phyloP scores from a whole-genome alignment of 768 basidiomycete genomes.

The Gloeophyllum trabeum region DNA sequence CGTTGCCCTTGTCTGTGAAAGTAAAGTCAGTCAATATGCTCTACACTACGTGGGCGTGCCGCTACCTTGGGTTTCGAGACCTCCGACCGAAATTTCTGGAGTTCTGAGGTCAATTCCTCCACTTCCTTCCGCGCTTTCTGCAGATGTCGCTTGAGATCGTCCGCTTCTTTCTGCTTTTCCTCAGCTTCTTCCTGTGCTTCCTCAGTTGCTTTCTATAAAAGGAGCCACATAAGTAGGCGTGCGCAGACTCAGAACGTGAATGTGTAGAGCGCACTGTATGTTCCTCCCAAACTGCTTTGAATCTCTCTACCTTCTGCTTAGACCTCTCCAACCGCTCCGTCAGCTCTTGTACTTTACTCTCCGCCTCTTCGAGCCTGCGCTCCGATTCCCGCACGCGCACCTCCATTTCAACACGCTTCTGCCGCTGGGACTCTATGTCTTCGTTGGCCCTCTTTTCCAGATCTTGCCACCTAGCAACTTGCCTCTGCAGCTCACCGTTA shows the following conservation, averaged over 20 bases:
- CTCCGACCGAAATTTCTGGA: no score
- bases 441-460: constrained; percentile 54
- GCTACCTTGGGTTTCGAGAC: no score
- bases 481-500: constrained; percentile 43
- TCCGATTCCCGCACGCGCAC: constrained; percentile 37
- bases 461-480: constrained; percentile 59
- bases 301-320: constrained; percentile 15
- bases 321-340: constrained; percentile 24
- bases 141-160: constrained; percentile 4
- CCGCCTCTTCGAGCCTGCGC: constrained; percentile 17
- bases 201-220: constrained; percentile 21
- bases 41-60: no score
- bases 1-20: no score
- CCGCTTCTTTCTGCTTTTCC: constrained; percentile 28
- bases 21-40: no score
- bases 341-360: constrained; percentile 13
- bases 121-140: constrained; percentile 15
- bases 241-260: background rate
- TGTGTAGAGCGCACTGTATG: constrained; percentile 9
- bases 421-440: constrained; percentile 43
- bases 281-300: constrained; percentile 12
- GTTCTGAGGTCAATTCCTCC: constrained; percentile 23
- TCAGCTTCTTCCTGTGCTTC: constrained; percentile 30
- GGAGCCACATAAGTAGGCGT: background rate
- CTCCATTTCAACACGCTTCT: constrained; percentile 46